Conservation (phyloP, 139 green algal genomes). For the Ostreobium quekettii region DNA sequence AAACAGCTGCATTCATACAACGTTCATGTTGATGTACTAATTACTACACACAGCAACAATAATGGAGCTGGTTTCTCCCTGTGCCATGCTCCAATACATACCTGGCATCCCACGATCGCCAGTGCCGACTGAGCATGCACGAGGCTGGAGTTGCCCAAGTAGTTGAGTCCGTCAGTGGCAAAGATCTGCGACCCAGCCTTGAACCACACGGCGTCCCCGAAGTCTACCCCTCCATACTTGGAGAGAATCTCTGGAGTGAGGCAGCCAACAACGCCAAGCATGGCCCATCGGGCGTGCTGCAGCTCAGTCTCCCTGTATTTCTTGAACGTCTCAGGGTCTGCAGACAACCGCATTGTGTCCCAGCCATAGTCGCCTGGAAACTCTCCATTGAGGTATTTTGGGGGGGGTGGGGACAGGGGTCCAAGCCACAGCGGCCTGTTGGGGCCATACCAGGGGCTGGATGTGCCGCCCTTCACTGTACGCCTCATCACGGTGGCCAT, state of each 20-base stretch:
- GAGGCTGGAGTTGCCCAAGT: conserved; percentile 67
- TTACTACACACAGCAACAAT: too few species aligned
- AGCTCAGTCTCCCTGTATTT: conserved; percentile 49
- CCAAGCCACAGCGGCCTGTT: too few species aligned
- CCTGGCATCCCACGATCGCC: conserved; percentile 75
- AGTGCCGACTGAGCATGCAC: conserved; percentile 89
- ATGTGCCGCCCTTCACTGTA: too few species aligned
- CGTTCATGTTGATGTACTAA: too few species aligned
- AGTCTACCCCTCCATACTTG: conserved; percentile 26
- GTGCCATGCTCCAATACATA: too few species aligned
- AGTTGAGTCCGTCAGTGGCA: conserved; percentile 54
- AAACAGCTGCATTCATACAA: too few species aligned
- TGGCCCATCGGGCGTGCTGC: conserved; percentile 69
- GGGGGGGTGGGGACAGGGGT: conserved; percentile 36
- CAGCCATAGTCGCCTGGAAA: conserved; percentile 85
- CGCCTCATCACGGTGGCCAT: too few species aligned
- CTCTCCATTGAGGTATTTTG: conserved; percentile 64
- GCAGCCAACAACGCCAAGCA: conserved; percentile 54
- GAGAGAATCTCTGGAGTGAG: conserved; percentile 37
- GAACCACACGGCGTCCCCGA: conserved; percentile 47
- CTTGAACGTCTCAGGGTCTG: conserved; percentile 58
- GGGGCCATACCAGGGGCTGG: too few species aligned
- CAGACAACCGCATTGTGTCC: conserved; percentile 78
- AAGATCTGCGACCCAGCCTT: conserved; percentile 47
- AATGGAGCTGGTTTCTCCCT: too few species aligned